Base-by-base conservation (phyloP, 257 asterid species). In the Przewalskia tangutica region DNA sequence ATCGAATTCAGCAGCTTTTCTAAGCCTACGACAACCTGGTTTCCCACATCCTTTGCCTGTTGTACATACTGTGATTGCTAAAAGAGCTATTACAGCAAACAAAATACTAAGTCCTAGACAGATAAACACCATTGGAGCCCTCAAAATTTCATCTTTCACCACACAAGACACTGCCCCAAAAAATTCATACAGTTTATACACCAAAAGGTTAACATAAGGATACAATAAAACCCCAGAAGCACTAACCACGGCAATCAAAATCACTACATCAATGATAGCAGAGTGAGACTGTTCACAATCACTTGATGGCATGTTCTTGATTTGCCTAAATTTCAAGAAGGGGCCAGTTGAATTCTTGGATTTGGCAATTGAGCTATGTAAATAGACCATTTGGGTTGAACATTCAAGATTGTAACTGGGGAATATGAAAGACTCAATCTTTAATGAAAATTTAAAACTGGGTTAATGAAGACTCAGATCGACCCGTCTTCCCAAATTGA, bases 331-430 rank as follows among this genome's bases (percentile, higher is more conserved):
- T 85, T 92, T 95, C 84, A 80, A 18, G 80, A 79, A 87, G 16
- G 92, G 90, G 82, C 79, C 90, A 63, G 88, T 34, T 44, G 93
- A 84, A 85, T 87, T 91, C 77, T 88, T 87, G 55, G 93, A 86
- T 90, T 93, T 92, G 56, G 91, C 86, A 79, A 91, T 84, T 83
- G 90, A 88, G 95, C 86, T 83, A 46, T 85, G 89, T 86, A 91
- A 89, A 92, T 86, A 86, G 94, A 95, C 91, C 99, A 95, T 95
- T 88, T 91, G 95, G 90, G 84, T 89, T 78, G 75, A 65, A 70
- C 84, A 77, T 82, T 67, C 36, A 71, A 34, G 50, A 82, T 77
- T 84, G 81, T 18, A 70, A 12, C 77, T 18, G 32, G 14, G 14
- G 56, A 70, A 70, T 70, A 70, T 18, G 71, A 50, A 82, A 20